These are phyloP conservation scores for Neurospora sp. DNA, from an alignment of 495 filamentous ascomycete species.

Conservation along the genomic window DNA sequence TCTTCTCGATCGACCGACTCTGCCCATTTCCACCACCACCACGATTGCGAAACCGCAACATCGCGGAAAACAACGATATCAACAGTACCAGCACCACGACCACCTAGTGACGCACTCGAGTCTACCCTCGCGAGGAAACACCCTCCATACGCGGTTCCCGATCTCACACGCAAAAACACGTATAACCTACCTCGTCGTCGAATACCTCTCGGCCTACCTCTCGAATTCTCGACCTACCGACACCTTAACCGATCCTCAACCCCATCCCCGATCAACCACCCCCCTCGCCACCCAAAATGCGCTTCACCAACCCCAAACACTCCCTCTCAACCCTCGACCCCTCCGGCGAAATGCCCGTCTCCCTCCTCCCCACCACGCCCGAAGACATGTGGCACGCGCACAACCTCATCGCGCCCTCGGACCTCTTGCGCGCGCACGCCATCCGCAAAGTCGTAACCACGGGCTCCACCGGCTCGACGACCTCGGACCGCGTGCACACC, in stretches of 20 bases:
- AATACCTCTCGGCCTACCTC: not conserved
- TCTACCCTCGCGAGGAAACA: not conserved
- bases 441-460: conserved; percentile 68
- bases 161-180: not conserved
- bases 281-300: conserved; percentile 9
- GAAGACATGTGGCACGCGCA: conserved; percentile 99
- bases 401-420: conserved; percentile 77
- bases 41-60: not conserved
- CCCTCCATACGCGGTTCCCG: not conserved
- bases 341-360: conserved; percentile 53
- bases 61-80: not conserved
- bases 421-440: conserved; percentile 73
- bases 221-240: not conserved
- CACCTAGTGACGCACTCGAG: not conserved
- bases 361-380: conserved; percentile 77
- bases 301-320: conserved; percentile 25
- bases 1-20: not conserved
- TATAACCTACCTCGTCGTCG: not conserved
- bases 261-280: not conserved
- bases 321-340: conserved; percentile 58
- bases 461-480: conserved; percentile 62
- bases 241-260: not conserved
- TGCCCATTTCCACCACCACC: not conserved
- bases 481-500: conserved; percentile 63
- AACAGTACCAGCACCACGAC: not conserved